Evolutionary conservation across 192 early-diverging fungal species (phyloP), one percentile per base, ranked within the genome.

Genomic region (Linnemannia schmuckeri): DNA sequence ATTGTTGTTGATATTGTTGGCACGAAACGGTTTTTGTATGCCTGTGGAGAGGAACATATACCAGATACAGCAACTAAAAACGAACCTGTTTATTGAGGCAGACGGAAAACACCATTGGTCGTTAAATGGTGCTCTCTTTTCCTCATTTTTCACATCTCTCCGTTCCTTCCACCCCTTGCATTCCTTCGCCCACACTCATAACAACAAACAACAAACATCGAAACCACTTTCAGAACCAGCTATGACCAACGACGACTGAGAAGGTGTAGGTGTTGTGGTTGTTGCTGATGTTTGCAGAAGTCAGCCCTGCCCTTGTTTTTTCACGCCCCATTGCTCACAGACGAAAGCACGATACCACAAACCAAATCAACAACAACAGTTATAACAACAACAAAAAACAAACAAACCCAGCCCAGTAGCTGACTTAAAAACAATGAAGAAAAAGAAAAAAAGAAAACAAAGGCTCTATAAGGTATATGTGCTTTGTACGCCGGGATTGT

Each of bases 121-220:
- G 70, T 38, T 24, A 38, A n/a, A 17, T 49, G 70, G 44, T 71
- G 61, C 79, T 80, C 54, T 71, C 47, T 52, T 76, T 33, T 79
- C 70, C 38, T 72, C 57, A 70, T 52, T 68, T 75, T 79, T 42
- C 41, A 61, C n/a, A 40, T 44, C 37, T 52, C 33, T 55, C 33
- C 46, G 38, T 17, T 2, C 75, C 35, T 70, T 70, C 70, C 70
- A 41, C 22, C 70, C 70, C 70, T 42, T 70, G 70, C 38, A 70
- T 37, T 24, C 38, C 13, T 9, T 17, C 17, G 7, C 33, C 9
- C 33, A 17, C 66, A 33, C 33, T 30, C 30, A 33, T 12, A 57
- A 66, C 27, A 63, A 63, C 61, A 66, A 66, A 66, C 61, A 66
- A 33, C 57, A 33, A 27, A 66, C 47, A 49, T 52, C 49, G 33